These are phyloP conservation scores for Termitomyces sp. DNA, from an alignment of 768 basidiomycete species.

Conservation along the genomic window DNA sequence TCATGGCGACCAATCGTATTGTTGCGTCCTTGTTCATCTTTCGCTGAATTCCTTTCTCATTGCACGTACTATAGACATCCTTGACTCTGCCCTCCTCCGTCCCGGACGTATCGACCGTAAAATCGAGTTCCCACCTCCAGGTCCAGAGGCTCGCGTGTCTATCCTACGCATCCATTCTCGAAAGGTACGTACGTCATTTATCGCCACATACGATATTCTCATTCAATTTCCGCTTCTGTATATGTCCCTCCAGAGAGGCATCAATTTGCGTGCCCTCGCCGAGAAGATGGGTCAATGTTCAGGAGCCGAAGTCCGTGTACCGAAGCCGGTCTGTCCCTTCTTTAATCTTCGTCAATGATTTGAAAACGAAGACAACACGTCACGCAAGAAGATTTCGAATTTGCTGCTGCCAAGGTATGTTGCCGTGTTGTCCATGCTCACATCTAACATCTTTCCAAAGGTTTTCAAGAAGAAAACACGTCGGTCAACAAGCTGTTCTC, in stretches of 20 bases:
- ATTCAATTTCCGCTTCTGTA: conserved; percentile 19
- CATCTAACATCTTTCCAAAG: conserved; percentile 24
- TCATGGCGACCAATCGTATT: conserved; percentile 98
- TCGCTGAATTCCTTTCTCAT: background rate
- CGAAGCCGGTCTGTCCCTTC: conserved; percentile 67
- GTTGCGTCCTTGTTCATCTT: conserved; percentile 32
- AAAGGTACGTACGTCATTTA: conserved; percentile 47
- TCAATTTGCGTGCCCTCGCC: conserved; percentile 91
- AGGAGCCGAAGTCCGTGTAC: conserved; percentile 94
- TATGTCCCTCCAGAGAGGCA: conserved; percentile 98
- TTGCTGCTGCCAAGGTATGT: conserved; percentile 88
- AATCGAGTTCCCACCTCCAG: conserved; percentile 98
- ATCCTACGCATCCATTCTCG: conserved; percentile 96
- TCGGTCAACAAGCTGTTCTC: conserved; percentile 94
- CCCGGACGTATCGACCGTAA: conserved; percentile 94
- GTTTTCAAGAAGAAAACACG: conserved; percentile 93
- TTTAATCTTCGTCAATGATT: background rate
- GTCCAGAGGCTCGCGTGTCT: conserved; percentile 94
- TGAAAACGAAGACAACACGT: conserved; percentile 85
- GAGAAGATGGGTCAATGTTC: conserved; percentile 99
- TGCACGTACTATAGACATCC: conserved; percentile 55
- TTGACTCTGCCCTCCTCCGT: conserved; percentile 88
- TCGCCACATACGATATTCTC: background rate
- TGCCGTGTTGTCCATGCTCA: background rate
- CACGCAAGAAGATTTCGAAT: conserved; percentile 98